A percentile compares a stretch with the other conserved stretches of the same genome.
These are phyloP conservation scores for Aspergillus hancockii DNA, from an alignment of 495 filamentous ascomycete genomes.

Conservation along the genomic window DNA sequence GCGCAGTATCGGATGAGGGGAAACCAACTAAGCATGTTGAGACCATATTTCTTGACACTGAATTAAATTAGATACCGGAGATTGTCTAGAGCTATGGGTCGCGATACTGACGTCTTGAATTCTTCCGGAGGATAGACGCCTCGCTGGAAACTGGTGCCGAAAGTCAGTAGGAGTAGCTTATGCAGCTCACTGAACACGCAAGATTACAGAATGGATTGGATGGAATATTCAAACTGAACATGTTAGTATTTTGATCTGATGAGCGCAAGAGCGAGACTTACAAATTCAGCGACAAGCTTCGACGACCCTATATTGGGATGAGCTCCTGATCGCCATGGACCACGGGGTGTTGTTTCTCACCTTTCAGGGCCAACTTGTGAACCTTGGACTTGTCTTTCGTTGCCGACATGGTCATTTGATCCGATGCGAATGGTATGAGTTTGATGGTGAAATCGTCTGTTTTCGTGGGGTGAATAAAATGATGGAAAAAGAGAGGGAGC, in stretches of 20 bases:
- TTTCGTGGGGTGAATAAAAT: background rate
- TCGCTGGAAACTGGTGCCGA: constrained; percentile 71
- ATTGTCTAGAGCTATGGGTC: background rate
- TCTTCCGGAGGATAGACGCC: constrained; percentile 98
- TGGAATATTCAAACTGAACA: constrained; percentile 89
- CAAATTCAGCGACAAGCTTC: constrained; percentile 92
- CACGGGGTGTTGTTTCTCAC: constrained; percentile 36
- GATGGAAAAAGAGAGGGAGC: constrained; percentile 16
- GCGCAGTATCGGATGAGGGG: background rate
- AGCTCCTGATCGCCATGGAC: constrained; percentile 18
- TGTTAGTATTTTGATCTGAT: constrained; percentile 20
- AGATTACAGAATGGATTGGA: constrained; percentile 83
- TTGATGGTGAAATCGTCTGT: background rate
- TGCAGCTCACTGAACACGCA: background rate
- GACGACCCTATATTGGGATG: constrained; percentile 60
- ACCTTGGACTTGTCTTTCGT: constrained; percentile 87
- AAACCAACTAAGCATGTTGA: constrained; percentile 85
- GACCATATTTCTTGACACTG: constrained; percentile 97
- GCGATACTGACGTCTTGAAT: constrained; percentile 75
- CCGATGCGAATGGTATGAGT: background rate
- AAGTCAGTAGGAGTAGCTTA: constrained; percentile 13
- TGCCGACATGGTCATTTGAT: constrained; percentile 35
- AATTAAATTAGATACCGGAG: constrained; percentile 8
- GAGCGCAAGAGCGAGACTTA: constrained; percentile 46
- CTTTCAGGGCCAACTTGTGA: constrained; percentile 92